Evolutionary conservation across 306 rosid species (phyloP).

Genomic region (Citrullus mucosospermus): DNA sequence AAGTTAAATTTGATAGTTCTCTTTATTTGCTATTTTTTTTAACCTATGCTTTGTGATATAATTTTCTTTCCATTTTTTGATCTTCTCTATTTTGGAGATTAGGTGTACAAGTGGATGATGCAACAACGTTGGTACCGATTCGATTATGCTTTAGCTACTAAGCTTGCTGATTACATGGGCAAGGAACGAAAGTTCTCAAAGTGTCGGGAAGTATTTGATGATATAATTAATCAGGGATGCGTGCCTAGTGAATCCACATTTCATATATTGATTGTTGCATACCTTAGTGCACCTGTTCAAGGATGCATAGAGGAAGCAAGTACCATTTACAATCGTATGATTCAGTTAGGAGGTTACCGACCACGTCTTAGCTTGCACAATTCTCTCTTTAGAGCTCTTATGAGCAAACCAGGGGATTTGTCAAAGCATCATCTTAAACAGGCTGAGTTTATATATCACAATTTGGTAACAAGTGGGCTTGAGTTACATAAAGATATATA

Average conservation of each 20-base stretch:
- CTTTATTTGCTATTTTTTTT: neutral
- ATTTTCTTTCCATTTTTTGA: neutral
- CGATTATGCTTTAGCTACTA: slow-evolving; percentile 79
- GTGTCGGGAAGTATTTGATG: slow-evolving; percentile 85
- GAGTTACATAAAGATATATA: slow-evolving; percentile 68
- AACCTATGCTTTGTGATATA: neutral
- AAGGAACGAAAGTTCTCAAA: slow-evolving; percentile 75
- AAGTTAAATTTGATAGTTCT: neutral
- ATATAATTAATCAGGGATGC: slow-evolving; percentile 79
- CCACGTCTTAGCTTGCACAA: slow-evolving; percentile 86
- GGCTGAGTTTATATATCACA: slow-evolving; percentile 83
- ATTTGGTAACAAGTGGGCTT: slow-evolving; percentile 58
- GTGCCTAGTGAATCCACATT: slow-evolving; percentile 88
- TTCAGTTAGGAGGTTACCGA: slow-evolving; percentile 87
- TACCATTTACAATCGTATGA: slow-evolving; percentile 70
- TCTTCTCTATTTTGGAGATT: neutral
- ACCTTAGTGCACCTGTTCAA: slow-evolving; percentile 63
- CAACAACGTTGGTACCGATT: slow-evolving; percentile 67
- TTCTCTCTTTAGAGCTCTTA: slow-evolving; percentile 63
- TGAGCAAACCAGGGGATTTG: slow-evolving; percentile 47
- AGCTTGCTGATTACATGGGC: slow-evolving; percentile 87
- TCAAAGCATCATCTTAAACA: slow-evolving; percentile 73
- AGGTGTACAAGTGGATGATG: slow-evolving; percentile 99
- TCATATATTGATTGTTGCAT: slow-evolving; percentile 78
- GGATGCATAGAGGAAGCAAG: slow-evolving; percentile 91